Evolutionary conservation across 2,329 filamentous ascomycete genomes (phyloP).

Genomic region (Gaeumannomyces sp.): DNA sequence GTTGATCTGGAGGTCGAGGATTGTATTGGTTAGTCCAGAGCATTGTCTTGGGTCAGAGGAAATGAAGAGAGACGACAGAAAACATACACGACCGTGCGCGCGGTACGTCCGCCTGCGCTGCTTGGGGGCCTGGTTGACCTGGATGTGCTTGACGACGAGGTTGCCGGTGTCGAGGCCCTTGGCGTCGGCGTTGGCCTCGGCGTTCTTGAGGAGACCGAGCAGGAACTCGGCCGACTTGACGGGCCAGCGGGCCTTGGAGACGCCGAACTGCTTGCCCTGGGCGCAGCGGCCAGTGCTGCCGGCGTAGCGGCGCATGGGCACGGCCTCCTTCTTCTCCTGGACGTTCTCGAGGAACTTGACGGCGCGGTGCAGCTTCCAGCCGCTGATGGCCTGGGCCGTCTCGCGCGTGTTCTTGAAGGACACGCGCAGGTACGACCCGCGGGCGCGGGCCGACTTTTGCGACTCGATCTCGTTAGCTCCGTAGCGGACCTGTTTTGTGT

Average conservation of each 20-base stretch:
- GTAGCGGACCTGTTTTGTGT: conserved; percentile 74
- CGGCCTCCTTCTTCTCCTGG: conserved; percentile 91
- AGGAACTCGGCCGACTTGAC: conserved; percentile 99
- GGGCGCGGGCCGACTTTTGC: conserved; percentile 93
- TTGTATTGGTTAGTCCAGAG: background rate
- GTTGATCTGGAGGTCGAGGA: conserved; percentile 68
- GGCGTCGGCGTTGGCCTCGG: conserved; percentile 92
- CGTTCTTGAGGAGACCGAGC: conserved; percentile 94
- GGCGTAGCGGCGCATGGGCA: conserved; percentile 97
- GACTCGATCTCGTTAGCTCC: conserved; percentile 80
- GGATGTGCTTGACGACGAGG: conserved; percentile 99
- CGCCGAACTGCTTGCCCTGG: conserved; percentile 99
- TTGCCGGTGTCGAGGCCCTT: conserved; percentile 97
- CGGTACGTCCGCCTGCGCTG: conserved; percentile 99
- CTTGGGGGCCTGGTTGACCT: conserved; percentile 99
- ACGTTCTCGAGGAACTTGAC: conserved; percentile 98
- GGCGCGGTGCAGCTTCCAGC: conserved; percentile 95
- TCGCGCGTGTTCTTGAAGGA: conserved; percentile 99
- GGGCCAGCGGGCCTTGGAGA: conserved; percentile 97
- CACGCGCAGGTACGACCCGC: conserved; percentile 97
- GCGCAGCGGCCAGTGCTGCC: conserved; percentile 92
- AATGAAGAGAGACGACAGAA: conserved; percentile 9
- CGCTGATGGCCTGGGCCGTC: conserved; percentile 98
- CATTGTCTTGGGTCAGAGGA: conserved; percentile 2
- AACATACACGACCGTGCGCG: conserved; percentile 98